Evolutionary conservation across 768 basidiomycete genomes (phyloP), one percentile per base, ranked within the genome.

Genomic region (Kwoniella sp.): DNA sequence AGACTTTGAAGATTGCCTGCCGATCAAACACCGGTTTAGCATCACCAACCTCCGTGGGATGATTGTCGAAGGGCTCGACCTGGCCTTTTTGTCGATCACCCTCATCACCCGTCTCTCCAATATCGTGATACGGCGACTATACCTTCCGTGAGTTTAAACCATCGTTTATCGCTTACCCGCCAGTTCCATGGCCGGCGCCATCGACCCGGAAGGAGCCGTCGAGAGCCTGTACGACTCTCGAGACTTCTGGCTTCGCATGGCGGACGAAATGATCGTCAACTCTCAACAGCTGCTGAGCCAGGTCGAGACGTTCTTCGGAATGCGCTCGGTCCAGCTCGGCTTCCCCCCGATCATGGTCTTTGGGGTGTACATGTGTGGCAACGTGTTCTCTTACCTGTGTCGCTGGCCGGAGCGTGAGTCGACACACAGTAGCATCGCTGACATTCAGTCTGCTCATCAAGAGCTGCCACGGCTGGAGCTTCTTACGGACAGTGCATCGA

Each of bases 321-420:
- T 56, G 54, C 37, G 54, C 7, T 49, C 54, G 2, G 46, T 49
- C 3, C 25, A 50, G 12, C 45, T 56, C 2, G 54, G 54, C 6
- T 56, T 56, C 31, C 54, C 54, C 2, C 54, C 54, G 2, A 56
- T 56, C 47, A 56, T 56, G 54, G 54, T 56, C 10, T 56, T 56
- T 27, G 54, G 54, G 15, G 54, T 56, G 1, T 56, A 48, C 27
- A 56, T 56, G 47, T 49, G 54, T n/a, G 54, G 54, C 6, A 56
- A 49, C 14, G 46, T 50, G 0, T 56, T 48, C 27, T 48, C 27
- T 3, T 56, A 56, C 27, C 41, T 56, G 6, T 49, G 54, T 7
- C 47, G 46, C 32, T 56, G 54, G 54, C 54, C 54, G 11, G 54
- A 56, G 32, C 26, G 54, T 56, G 36, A 56, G 54, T 44, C 2